A percentile compares a stretch with the other conserved stretches of the same genome.
These are phyloP conservation scores for Colletotrichum abscissum DNA, from an alignment of 2,329 filamentous ascomycete species.

Conservation along the genomic window DNA sequence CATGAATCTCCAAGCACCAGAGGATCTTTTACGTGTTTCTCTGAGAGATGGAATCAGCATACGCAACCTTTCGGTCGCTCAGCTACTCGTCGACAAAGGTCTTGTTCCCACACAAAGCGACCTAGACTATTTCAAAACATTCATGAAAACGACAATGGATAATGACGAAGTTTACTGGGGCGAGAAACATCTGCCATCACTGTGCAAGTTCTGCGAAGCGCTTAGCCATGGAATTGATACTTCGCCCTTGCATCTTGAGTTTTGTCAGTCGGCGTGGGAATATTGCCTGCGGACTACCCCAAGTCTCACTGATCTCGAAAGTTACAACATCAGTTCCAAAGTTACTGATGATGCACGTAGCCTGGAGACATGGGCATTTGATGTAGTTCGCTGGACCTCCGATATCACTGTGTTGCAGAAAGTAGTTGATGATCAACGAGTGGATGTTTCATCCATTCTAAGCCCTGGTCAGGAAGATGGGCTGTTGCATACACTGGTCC, in stretches of 20 bases:
- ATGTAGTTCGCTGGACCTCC: background rate
- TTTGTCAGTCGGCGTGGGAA: background rate
- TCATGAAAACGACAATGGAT: fast-evolving
- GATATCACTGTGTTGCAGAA: background rate
- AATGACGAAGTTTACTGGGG: fast-evolving
- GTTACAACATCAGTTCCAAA: no score
- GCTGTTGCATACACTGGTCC: fast-evolving
- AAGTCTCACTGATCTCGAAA: fast-evolving
- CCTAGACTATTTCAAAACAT: no score
- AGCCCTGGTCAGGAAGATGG: background rate
- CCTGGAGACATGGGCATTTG: background rate
- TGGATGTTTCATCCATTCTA: background rate
- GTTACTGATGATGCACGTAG: background rate
- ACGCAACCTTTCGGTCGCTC: no score
- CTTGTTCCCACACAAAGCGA: no score
- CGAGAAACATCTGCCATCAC: background rate
- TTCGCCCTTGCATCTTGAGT: background rate
- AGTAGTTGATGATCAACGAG: background rate
- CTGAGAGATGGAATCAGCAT: fast-evolving
- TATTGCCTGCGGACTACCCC: fast-evolving
- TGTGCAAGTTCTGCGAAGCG: background rate
- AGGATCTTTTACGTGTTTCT: no score
- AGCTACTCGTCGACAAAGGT: no score
- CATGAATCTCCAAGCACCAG: no score
- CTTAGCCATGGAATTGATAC: background rate